Evolutionary conservation across 805 yeast genomes (phyloP).

Genomic region (Wickerhamiella siamensis): DNA sequence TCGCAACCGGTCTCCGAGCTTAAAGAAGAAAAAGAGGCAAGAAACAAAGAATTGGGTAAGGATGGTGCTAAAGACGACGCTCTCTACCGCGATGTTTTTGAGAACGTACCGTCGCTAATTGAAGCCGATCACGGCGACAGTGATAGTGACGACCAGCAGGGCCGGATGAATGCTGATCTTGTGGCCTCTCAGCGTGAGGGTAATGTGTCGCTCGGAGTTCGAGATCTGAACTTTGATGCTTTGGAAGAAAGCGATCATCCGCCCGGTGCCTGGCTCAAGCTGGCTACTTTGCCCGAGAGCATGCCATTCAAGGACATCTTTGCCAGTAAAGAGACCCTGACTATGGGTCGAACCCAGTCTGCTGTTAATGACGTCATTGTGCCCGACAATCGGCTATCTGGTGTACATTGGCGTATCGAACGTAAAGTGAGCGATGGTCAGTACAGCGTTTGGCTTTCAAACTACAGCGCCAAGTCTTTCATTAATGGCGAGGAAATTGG

Average conservation of each 20-base stretch:
- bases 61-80: background rate
- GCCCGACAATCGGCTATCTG: constrained; percentile 65
- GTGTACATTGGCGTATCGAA: constrained; percentile 63
- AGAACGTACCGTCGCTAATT: background rate
- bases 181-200: constrained; percentile 10
- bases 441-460: constrained; percentile 72
- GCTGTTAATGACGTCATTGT: constrained; percentile 36
- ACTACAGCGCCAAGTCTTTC: constrained; percentile 60
- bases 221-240: constrained; percentile 13
- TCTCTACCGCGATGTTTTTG: background rate
- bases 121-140: constrained; percentile 7
- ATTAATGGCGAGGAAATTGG: constrained; percentile 37
- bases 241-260: constrained; percentile 26
- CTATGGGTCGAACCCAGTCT: constrained; percentile 49
- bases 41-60: background rate
- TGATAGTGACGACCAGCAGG: constrained; percentile 13
- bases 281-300: constrained; percentile 38
- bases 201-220: constrained; percentile 6
- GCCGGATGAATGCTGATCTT: constrained; percentile 7
- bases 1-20: background rate
- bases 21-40: background rate
- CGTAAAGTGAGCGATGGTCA: constrained; percentile 3
- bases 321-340: constrained; percentile 53
- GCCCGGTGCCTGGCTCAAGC: constrained; percentile 46
- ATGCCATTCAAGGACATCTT: constrained; percentile 34